phyloP scores from a whole-genome alignment of 306 rosid species.

The Lathyrus sativus region DNA sequence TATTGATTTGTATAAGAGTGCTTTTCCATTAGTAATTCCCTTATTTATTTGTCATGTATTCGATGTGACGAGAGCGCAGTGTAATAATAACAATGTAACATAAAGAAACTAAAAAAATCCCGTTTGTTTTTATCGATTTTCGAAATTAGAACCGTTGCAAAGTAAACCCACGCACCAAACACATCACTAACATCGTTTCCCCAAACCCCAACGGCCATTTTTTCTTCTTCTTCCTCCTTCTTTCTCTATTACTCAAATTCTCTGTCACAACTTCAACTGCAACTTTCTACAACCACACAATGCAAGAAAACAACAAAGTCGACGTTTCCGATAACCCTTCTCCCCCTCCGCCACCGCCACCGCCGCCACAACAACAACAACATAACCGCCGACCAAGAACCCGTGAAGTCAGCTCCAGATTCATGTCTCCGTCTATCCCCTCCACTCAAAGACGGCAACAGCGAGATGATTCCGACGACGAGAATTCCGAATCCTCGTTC shows the following conservation, averaged over 20 bases:
- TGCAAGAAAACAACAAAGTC: conserved; percentile 30
- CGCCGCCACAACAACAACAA: conserved; percentile 10
- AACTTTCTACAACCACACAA: background rate
- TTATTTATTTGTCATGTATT: too few species aligned
- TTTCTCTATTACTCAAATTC: background rate
- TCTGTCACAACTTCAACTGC: background rate
- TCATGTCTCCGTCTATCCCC: conserved; percentile 66
- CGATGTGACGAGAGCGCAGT: too few species aligned
- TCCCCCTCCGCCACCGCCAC: conserved; percentile 53
- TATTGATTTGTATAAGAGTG: too few species aligned
- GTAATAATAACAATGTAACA: too few species aligned
- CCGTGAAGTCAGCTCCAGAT: conserved; percentile 85
- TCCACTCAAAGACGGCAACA: conserved; percentile 47
- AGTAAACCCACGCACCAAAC: background rate
- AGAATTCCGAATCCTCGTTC: conserved; percentile 55
- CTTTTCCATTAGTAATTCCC: too few species aligned
- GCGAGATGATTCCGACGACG: conserved; percentile 50
- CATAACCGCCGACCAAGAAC: conserved; percentile 72
- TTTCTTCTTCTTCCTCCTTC: background rate
- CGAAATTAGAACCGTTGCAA: background rate
- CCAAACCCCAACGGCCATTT: conserved; percentile 1
- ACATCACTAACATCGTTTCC: background rate
- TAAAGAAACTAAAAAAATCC: background rate
- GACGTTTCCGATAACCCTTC: conserved; percentile 22
- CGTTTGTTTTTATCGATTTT: background rate